phyloP scores from a whole-genome alignment of 805 yeast species.

The Candida corydali region DNA sequence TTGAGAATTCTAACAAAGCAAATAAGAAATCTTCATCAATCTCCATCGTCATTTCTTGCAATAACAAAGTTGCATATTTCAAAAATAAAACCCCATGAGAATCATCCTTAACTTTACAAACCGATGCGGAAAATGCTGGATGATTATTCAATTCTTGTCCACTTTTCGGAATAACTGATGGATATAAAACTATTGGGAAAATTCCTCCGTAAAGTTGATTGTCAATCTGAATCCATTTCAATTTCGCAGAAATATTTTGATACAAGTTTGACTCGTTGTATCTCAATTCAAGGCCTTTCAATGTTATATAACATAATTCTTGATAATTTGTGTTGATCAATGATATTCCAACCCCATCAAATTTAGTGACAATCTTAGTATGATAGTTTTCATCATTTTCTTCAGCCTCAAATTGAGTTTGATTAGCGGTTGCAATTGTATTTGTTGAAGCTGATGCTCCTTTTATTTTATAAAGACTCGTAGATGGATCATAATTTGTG shows the following conservation, averaged over 20 bases:
- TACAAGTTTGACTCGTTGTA: constrained; percentile 82
- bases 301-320: constrained; percentile 80
- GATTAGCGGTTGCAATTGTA: constrained; percentile 16
- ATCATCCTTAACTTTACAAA: constrained; percentile 82
- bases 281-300: constrained; percentile 74
- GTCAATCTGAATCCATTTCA: constrained; percentile 94
- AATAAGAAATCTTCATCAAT: constrained; percentile 90
- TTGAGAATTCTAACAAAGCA: constrained; percentile 74
- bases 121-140: constrained; percentile 84
- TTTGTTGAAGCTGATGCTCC: constrained; percentile 27
- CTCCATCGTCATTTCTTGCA: constrained; percentile 90
- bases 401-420: constrained; percentile 46
- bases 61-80: constrained; percentile 82
- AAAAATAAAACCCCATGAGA: constrained; percentile 85
- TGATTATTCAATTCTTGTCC: constrained; percentile 80
- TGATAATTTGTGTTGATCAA: constrained; percentile 65
- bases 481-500: constrained; percentile 73
- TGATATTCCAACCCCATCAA: constrained; percentile 88
- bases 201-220: constrained; percentile 86
- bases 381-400: constrained; percentile 52
- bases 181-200: constrained; percentile 85
- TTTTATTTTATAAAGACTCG: constrained; percentile 65
- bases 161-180: constrained; percentile 83
- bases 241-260: constrained; percentile 72
- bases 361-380: constrained; percentile 52